These are phyloP conservation scores for Panaeolus papilionaceus DNA, from an alignment of 768 basidiomycete species.

Conservation along the genomic window DNA sequence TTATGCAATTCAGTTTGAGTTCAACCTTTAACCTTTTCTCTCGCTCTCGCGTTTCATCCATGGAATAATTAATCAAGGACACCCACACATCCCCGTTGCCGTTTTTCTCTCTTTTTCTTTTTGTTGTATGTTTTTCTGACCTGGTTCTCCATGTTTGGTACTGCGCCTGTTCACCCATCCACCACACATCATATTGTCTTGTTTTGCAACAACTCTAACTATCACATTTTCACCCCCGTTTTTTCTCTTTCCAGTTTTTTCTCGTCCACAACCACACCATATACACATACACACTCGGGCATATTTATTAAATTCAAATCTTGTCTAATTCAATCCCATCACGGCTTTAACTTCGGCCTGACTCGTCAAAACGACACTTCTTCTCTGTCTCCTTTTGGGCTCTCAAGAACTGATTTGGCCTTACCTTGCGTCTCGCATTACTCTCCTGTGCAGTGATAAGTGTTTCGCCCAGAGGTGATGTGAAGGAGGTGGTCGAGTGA, in stretches of 20 bases:
- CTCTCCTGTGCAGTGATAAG: too few relatives aligned
- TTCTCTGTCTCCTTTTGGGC: too few relatives aligned
- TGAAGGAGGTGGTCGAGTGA: background rate
- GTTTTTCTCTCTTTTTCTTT: background rate
- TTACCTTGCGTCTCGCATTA: too few relatives aligned
- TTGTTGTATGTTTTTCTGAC: background rate
- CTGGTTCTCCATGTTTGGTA: background rate
- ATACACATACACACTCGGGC: background rate
- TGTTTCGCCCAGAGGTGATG: background rate
- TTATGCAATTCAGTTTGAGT: slow-evolving; percentile 1
- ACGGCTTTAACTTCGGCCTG: background rate
- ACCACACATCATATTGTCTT: background rate
- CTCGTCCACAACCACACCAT: background rate
- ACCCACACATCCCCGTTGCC: background rate
- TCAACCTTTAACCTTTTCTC: background rate
- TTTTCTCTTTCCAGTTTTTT: background rate
- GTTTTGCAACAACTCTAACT: background rate
- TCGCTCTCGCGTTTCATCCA: background rate
- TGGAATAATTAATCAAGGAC: background rate
- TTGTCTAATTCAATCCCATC: background rate
- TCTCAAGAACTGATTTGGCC: too few relatives aligned
- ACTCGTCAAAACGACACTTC: too few relatives aligned
- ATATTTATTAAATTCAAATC: slow-evolving; percentile 7
- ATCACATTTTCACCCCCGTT: background rate
- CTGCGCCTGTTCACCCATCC: background rate